Percentiles rank a stretch among this genome's conserved stretches.
These are phyloP conservation scores for Gossypium schwendimanii DNA, from an alignment of 441 rosid species.

Conservation along the genomic window DNA sequence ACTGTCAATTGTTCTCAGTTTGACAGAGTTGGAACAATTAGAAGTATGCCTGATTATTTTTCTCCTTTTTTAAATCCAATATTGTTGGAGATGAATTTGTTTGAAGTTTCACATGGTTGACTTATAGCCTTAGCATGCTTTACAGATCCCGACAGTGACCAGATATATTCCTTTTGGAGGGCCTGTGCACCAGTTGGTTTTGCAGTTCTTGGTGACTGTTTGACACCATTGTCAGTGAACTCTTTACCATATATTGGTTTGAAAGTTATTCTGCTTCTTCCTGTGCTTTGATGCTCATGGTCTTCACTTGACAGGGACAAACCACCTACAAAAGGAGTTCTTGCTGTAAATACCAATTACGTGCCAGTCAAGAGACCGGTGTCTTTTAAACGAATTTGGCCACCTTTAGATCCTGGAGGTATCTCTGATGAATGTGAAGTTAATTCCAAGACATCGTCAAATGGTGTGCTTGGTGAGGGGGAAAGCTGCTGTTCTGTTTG, in stretches of 20 bases:
- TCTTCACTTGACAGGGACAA: conserved; percentile 69
- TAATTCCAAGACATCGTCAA: conserved; percentile 16
- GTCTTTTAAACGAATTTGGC: conserved; percentile 76
- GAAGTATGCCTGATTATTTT: conserved; percentile 38
- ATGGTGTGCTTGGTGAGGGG: conserved; percentile 21
- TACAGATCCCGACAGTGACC: conserved; percentile 64
- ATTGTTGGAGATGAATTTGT: neutral
- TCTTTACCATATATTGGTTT: conserved; percentile 9
- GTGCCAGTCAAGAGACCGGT: conserved; percentile 75
- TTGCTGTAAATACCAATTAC: conserved; percentile 74
- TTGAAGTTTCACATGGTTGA: conserved; percentile 18
- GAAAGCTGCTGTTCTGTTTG: conserved; percentile 59
- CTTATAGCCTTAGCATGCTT: conserved; percentile 18
- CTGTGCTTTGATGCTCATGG: conserved; percentile 13
- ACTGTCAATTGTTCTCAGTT: conserved; percentile 80
- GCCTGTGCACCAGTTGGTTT: conserved; percentile 93
- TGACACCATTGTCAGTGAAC: conserved; percentile 76
- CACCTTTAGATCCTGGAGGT: conserved; percentile 38
- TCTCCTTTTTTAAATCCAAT: neutral
- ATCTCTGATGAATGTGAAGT: conserved; percentile 30
- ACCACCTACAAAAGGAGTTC: conserved; percentile 92
- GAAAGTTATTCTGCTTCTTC: conserved; percentile 10
- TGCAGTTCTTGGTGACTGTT: conserved; percentile 90
- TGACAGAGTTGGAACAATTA: conserved; percentile 82
- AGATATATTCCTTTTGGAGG: conserved; percentile 78